Evolutionary conservation across 176 grass and related monocot species (phyloP), one percentile per base, ranked within the genome.

Genomic region (Typha latifolia): DNA sequence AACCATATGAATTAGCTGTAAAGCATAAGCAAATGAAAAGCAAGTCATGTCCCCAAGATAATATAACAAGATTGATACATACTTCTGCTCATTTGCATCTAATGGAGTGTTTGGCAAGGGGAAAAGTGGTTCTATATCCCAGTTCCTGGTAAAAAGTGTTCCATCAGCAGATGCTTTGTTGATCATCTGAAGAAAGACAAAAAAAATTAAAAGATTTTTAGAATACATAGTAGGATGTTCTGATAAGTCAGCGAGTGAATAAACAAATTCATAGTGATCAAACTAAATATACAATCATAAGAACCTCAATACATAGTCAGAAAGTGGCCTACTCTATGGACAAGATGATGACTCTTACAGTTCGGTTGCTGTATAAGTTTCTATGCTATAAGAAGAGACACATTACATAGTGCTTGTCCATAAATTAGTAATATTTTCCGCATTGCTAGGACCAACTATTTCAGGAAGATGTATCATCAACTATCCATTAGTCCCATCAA

Each of bases 101-200:
- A 62, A 22, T 56, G 31, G 49, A 71, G 31, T 82, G 53, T 69
- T 74, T 78, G 78, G 75, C 83, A 97, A 78, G 49, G 85, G 66
- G 69, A 97, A 82, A 48, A 97, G 78, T 19, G 88, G 85, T 52
- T 97, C 93, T 48, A 76, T 86, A 72, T 97, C 88, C 93, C 93
- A 97, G 29, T 92, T 92, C 81, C 80, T 97, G 37, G 88, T 87
- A 80, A 80, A 85, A 75, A 97, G 59, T 22, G 83, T 97, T 75
- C 81, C 88, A 70, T 97, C 88, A 26, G 69, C 66, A 62, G 75
- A 64, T 62, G 85, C 83, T 56, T 90, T 92, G 70, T 51, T 86
- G 43, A 69, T 80, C 3, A 92, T 69, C 93, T 92, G 80, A 34
- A 83, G 68, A 72, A 24, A 78, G 24, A 50, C 3, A 50, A 48